phyloP scores from a whole-genome alignment of 1,284 basidiomycete species.

The Taiwanofungus camphoratus region DNA sequence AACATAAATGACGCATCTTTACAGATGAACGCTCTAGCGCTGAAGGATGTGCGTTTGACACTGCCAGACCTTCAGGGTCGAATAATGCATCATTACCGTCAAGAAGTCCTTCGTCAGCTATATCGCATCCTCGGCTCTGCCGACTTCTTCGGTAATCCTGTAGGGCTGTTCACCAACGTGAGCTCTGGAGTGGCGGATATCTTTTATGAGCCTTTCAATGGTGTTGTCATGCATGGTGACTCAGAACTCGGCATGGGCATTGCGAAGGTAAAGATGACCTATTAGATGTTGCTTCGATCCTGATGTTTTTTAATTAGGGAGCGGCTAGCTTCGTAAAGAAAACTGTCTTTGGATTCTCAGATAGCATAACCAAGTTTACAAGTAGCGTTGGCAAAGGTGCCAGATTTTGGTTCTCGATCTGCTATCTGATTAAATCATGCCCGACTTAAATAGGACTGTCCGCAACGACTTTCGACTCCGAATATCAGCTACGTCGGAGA shows the following conservation, averaged over 20 bases:
- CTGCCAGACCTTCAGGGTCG: slow-evolving; percentile 81
- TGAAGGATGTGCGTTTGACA: slow-evolving; percentile 92
- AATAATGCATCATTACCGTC: slow-evolving; percentile 89
- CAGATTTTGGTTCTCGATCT: neutral
- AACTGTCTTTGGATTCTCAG: slow-evolving; percentile 94
- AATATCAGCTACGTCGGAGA: slow-evolving; percentile 88
- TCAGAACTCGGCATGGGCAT: slow-evolving; percentile 96
- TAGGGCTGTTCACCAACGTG: slow-evolving; percentile 97
- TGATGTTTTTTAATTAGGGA: slow-evolving; percentile 45
- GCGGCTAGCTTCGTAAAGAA: slow-evolving; percentile 99
- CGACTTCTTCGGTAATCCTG: slow-evolving; percentile 91
- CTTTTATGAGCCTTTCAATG: slow-evolving; percentile 98
- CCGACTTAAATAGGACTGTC: slow-evolving; percentile 63
- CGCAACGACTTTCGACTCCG: slow-evolving; percentile 93
- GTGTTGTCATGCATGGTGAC: slow-evolving; percentile 96
- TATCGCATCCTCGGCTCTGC: slow-evolving; percentile 96
- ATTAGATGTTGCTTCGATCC: neutral
- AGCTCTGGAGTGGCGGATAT: slow-evolving; percentile 98
- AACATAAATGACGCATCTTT: slow-evolving; percentile 98
- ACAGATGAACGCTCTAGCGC: slow-evolving; percentile 89
- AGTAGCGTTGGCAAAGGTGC: slow-evolving; percentile 94
- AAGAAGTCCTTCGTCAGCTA: slow-evolving; percentile 90
- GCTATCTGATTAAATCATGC: slow-evolving; percentile 1
- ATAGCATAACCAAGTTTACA: slow-evolving; percentile 96
- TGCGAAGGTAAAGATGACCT: slow-evolving; percentile 62